A percentile compares a stretch with the other conserved stretches of the same genome.
phyloP scores from a whole-genome alignment of 2,329 filamentous ascomycete species.

The Sphaerulina vaccinii region DNA sequence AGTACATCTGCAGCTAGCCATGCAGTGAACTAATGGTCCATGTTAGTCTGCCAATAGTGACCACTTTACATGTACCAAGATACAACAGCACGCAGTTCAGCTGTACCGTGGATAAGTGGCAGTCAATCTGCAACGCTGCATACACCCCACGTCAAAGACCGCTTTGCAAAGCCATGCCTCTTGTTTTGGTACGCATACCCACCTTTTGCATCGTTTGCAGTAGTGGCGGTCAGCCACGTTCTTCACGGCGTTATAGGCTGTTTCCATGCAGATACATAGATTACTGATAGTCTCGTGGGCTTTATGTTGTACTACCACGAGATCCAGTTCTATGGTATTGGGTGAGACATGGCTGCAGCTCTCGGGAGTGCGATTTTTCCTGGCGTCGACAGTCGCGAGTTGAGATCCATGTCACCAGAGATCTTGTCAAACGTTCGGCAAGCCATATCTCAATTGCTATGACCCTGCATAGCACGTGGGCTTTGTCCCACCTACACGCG shows the following conservation, averaged over 20 bases:
- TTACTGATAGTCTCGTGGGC: background rate
- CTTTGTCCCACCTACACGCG: conserved; percentile 2
- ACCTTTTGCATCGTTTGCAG: background rate
- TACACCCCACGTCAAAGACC: too few species aligned
- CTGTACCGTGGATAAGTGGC: background rate
- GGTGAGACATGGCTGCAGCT: conserved; percentile 8
- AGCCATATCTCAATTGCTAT: conserved; percentile 2
- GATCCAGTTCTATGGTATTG: conserved; percentile 4
- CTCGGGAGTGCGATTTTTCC: too few species aligned
- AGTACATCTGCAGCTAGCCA: too few species aligned
- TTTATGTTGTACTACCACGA: background rate
- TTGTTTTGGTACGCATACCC: background rate
- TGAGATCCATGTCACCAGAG: too few species aligned
- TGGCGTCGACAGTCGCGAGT: too few species aligned
- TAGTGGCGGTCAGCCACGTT: conserved; percentile 1
- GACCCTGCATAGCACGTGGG: conserved; percentile 3
- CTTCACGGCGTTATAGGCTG: background rate
- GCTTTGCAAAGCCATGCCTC: too few species aligned
- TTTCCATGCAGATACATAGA: background rate
- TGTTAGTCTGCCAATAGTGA: background rate
- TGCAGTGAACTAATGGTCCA: too few species aligned
- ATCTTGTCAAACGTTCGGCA: conserved; percentile 1
- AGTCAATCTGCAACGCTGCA: too few species aligned
- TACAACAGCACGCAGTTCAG: background rate
- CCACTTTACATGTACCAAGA: background rate